A percentile compares a stretch with the other conserved stretches of the same genome.
Evolutionary conservation across 2,329 filamentous ascomycete species (phyloP).

Genomic region (Aspergillus udagawae): DNA sequence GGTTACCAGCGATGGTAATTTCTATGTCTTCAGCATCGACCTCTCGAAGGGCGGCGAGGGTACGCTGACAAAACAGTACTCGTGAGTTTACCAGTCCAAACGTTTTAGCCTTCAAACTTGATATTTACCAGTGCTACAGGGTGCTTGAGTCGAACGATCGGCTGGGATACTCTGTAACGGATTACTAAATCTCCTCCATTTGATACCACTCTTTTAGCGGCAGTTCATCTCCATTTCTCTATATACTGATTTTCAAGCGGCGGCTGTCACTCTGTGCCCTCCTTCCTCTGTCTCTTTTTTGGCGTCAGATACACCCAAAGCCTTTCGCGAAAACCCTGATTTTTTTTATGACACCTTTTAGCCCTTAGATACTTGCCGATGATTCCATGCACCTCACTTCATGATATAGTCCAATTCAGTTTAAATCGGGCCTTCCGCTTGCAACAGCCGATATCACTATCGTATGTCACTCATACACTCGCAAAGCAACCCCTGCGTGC

Average conservation of each 20-base stretch:
- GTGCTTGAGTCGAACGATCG: slow-evolving; percentile 44
- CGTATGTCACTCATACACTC: background rate
- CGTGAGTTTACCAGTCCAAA: slow-evolving; percentile 57
- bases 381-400: background rate
- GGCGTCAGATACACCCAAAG: background rate
- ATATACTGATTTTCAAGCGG: background rate
- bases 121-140: slow-evolving; percentile 20
- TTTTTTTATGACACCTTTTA: background rate
- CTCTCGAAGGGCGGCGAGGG: slow-evolving; percentile 93
- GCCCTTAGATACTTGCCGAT: background rate
- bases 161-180: slow-evolving; percentile 32
- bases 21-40: slow-evolving; percentile 93
- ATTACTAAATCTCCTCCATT: slow-evolving; percentile 27
- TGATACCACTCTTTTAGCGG: slow-evolving; percentile 6
- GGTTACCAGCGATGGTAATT: slow-evolving; percentile 90
- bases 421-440: background rate
- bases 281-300: background rate
- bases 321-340: background rate
- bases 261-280: background rate
- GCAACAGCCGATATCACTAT: background rate
- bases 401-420: background rate
- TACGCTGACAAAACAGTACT: slow-evolving; percentile 84
- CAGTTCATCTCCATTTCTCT: background rate
- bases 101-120: background rate
- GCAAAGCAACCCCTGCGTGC: background rate